Base-by-base conservation (phyloP, 2,329 filamentous ascomycete genomes). In the Ophioceras dolichostomum region DNA sequence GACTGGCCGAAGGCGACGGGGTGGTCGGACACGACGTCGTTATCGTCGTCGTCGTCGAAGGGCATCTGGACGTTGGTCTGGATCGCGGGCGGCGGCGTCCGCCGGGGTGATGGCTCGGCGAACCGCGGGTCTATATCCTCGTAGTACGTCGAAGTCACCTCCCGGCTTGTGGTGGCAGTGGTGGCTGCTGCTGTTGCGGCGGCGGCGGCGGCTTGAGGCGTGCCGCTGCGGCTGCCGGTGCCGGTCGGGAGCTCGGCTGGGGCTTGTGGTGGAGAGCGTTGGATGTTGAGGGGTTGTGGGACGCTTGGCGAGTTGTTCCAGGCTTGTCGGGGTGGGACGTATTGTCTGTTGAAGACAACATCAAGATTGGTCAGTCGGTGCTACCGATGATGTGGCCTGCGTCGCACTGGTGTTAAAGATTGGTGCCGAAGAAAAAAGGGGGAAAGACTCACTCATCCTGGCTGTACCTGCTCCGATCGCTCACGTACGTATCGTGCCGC, bases 71-170 rank as follows among this genome's bases (percentile, higher is more conserved):
- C 49, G 41, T 47, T 46, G 31, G 46, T 32, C 22, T 49, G 47
- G 31, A 51, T 39, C 39, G 42, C 54, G 42, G 42, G 46, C 37
- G 45, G 41, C 49, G 51, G 30, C 58, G 56, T 36, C 43, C 58
- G 57, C 53, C 40, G 56, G 41, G 38, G 48, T 41, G 30, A 43
- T 41, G 51, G 56, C 39, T 75, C 70, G 24, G 77, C 82, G 51
- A 95, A 96, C 39, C 79, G 83, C 32, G 89, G 87, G 46, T 94
- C 87, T 10, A 94, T 76, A 55, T 96, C 89, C 66, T 96, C 91
- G 53, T 93, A 94, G 60, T 96, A 96, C 43, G 71, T 18, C 22
- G 32, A 34, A 9, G 32, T 13, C 31, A 3, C 18, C 8, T 61
- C 48, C 51, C 61, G 34, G 45, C n/a, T n/a, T n/a, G n/a, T n/a